Base-by-base conservation (phyloP, 805 yeast genomes). In the Monosporozyma unispora region DNA sequence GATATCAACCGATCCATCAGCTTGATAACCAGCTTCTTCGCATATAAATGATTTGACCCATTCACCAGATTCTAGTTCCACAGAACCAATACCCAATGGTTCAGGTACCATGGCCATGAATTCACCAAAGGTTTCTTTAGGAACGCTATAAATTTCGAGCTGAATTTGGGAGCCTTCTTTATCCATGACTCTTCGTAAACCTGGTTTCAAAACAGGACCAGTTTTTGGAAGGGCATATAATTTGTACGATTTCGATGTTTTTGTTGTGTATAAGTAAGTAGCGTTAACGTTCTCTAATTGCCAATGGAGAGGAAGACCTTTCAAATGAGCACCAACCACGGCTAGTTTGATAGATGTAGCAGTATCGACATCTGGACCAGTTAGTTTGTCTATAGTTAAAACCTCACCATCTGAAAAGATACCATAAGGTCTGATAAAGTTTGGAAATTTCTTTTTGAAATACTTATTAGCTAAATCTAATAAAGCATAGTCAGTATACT, bases 261-360 rank as follows among this genome's bases (percentile, higher is more conserved):
- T 77, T 6, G 95, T 82, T 25, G 79, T 73, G 55, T 76, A 72
- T 3, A 84, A 61, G 49, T 87, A 79, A 2, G 79, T 68, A 28
- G 98, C 98, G 58, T 82, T 79, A 43, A 84, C 93, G 64, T 84
- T 79, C 58, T 85, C 84, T 53, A 91, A 74, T 71, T 91, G 99
- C 96, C 97, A 90, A 68, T 91, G 89, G 57, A 91, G 75, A 45
- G 89, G 89, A 74, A 88, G 78, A 1, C 96, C 96, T 49, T 80
- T 73, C 56, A 93, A 74, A 64, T 91, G 99, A 45, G 97, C 97
- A 49, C 99, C 99, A 45, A 91, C 98, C 35, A 93, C 99, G 1
- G 97, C 97, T 50, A 91, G 70, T 53, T 82, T 76, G 52, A 88
- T 73, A 9, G 77, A 71, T 31, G 68, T 54, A 1, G 72, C 65